Evolutionary conservation across 306 rosid species (phyloP), one percentile per base, ranked within the genome.

Genomic region (Datisca glomerata): DNA sequence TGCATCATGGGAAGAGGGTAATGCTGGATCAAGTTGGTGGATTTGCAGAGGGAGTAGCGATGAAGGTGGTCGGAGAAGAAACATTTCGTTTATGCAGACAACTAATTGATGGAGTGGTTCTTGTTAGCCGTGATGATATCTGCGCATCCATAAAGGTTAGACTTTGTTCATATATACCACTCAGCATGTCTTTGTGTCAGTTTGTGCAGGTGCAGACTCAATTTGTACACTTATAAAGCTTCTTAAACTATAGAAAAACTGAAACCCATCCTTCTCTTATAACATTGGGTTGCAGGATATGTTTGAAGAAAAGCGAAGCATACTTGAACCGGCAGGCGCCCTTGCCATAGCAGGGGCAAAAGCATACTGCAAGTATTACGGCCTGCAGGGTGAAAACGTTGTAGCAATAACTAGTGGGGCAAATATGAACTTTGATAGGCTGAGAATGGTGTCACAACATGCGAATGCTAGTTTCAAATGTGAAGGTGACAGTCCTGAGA

Each of bases 251-350:
- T n/a, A n/a, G n/a, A n/a, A n/a, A n/a, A n/a, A n/a, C n/a, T n/a
- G n/a, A n/a, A n/a, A n/a, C n/a, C n/a, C n/a, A n/a, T n/a, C n/a
- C n/a, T n/a, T n/a, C n/a, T n/a, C n/a, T n/a, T n/a, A n/a, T n/a
- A n/a, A n/a, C n/a, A n/a, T n/a, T n/a, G n/a, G n/a, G n/a, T 41
- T 60, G 65, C 66, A 85, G 96, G 93, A 85, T 57, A 85, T 85
- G 96, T 85, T 80, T 60, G 93, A 85, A 78, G 96, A 85, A 67
- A 85, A 68, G 22, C 74, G 96, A 62, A 69, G 74, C 75, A 85
- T 85, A 33, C 48, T 85, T 49, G 96, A 85, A 67, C 96, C 96
- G 6, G 96, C 96, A n/a, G 93, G 96, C 44, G 96, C 89, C 18
- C 93, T 85, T 54, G 45, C 96, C 49, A 84, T 85, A 42, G 93